Conservation (phyloP, 2,329 filamentous ascomycete species). For the Phaeosphaeriaceae sp. region DNA sequence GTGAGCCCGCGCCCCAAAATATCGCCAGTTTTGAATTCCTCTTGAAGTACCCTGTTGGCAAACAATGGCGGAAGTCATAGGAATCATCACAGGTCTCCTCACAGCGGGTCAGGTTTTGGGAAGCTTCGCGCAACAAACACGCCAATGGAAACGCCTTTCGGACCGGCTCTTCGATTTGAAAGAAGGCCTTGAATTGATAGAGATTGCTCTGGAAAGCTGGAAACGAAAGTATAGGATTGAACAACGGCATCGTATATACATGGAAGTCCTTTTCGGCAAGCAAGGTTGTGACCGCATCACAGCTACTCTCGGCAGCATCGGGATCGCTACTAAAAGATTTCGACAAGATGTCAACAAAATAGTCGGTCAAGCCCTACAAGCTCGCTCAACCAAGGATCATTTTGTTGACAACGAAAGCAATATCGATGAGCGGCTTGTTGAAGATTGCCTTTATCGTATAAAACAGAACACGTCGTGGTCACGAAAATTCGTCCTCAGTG, state of each 20-base stretch:
- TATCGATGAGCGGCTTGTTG: constrained; percentile 19
- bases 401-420: constrained; percentile 4
- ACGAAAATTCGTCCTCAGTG: constrained; percentile 27
- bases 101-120: constrained; percentile 23
- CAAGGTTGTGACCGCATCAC: constrained; percentile 26
- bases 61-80: constrained; percentile 28
- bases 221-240: constrained; percentile 31
- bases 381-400: constrained; percentile 3
- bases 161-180: constrained; percentile 32
- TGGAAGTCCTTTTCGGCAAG: constrained; percentile 30
- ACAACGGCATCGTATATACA: constrained; percentile 24
- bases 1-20: no score
- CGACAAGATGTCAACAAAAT: constrained; percentile 21
- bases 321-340: constrained; percentile 14
- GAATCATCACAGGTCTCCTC: constrained; percentile 21
- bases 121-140: constrained; percentile 25
- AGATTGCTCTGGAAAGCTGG: constrained; percentile 31
- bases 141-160: constrained; percentile 25
- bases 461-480: constrained; percentile 24
- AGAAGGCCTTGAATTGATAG: constrained; percentile 23
- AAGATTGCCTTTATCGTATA: constrained; percentile 27
- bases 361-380: constrained; percentile 24
- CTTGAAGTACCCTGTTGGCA: no score
- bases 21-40: no score
- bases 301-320: constrained; percentile 21